A percentile compares a stretch with the other conserved stretches of the same genome.
These are phyloP conservation scores for Dissophora ornata DNA, from an alignment of 192 early-diverging fungal species.

Conservation along the genomic window DNA sequence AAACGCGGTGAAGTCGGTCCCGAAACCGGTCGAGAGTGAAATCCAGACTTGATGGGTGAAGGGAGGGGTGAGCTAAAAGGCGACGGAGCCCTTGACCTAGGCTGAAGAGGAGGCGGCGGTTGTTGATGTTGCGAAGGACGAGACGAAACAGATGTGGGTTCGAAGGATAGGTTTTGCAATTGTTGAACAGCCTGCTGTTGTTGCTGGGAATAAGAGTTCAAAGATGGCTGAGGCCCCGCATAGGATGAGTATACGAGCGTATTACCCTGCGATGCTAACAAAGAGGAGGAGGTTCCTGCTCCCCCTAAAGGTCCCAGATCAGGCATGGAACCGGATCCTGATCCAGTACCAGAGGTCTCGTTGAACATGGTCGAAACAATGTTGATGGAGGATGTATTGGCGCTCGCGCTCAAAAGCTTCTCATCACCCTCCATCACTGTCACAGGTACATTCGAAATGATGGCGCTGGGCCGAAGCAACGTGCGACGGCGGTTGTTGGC, in stretches of 20 bases:
- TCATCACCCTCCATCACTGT: constrained; percentile 53
- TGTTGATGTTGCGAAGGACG: constrained; percentile 17
- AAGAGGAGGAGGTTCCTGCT: constrained; percentile 6
- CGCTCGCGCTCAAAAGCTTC: constrained; percentile 53
- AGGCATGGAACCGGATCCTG: constrained; percentile 15
- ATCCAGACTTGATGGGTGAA: constrained; percentile 46
- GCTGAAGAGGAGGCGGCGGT: constrained; percentile 8
- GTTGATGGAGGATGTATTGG: constrained; percentile 55
- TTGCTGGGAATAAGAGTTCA: constrained; percentile 28
- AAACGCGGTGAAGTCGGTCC: constrained; percentile 40
- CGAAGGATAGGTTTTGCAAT: constrained; percentile 34
- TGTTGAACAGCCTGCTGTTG: constrained; percentile 54
- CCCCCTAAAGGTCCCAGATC: not conserved
- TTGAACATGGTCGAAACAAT: constrained; percentile 54
- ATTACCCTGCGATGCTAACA: constrained; percentile 27
- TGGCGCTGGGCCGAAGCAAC: constrained; percentile 46
- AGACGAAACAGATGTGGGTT: constrained; percentile 3
- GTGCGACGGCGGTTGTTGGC: constrained; percentile 47
- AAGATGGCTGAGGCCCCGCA: constrained; percentile 12
- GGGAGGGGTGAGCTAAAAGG: constrained; percentile 48
- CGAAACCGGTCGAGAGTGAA: constrained; percentile 50
- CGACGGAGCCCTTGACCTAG: constrained; percentile 25
- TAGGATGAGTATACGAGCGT: constrained; percentile 16
- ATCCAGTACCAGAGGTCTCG: constrained; percentile 33
- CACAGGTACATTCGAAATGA: constrained; percentile 53